Conservation (phyloP, 2,329 filamentous ascomycete genomes). For the Penicillium sp. region DNA sequence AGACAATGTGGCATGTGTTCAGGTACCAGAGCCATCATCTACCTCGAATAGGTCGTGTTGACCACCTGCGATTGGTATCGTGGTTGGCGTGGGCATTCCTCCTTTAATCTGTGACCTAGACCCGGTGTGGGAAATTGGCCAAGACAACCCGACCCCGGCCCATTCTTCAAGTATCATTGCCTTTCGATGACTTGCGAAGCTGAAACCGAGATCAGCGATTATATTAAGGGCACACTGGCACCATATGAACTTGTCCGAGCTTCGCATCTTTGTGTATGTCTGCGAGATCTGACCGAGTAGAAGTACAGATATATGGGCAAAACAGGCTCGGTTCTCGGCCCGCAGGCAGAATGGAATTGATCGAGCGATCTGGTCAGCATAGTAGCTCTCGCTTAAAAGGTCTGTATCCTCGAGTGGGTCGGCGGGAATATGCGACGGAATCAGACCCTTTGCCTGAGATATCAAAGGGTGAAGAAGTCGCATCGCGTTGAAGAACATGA, state of each 20-base stretch:
- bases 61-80: background rate
- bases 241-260: background rate
- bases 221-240: background rate
- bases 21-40: too few species aligned
- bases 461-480: background rate
- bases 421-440: background rate
- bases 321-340: background rate
- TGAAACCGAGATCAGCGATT: background rate
- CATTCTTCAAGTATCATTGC: background rate
- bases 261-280: background rate
- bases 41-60: too few species aligned
- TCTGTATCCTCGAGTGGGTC: background rate
- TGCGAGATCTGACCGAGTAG: background rate
- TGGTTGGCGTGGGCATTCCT: background rate
- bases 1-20: too few species aligned
- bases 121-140: too few species aligned
- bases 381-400: background rate
- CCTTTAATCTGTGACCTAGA: background rate
- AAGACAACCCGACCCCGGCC: background rate
- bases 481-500: slow-evolving; percentile 1
- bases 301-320: background rate
- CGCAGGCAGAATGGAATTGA: background rate
- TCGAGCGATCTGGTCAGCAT: background rate
- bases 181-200: background rate
- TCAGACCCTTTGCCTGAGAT: background rate